Conservation (phyloP, 2,329 filamentous ascomycete genomes). For the Fusarium graminum region DNA sequence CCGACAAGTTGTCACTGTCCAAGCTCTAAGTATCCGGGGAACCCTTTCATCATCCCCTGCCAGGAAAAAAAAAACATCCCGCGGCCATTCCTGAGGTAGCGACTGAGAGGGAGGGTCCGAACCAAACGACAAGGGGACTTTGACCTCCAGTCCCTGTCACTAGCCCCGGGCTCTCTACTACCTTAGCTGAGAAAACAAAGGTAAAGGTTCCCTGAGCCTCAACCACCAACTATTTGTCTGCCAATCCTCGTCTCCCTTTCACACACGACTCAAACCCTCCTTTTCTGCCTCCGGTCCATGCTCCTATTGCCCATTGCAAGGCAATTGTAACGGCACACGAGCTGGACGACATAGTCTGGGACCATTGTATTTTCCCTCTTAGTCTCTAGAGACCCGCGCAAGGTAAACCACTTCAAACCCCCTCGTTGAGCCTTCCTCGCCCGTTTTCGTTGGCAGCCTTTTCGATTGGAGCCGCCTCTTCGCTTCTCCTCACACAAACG, state of each 20-base stretch:
- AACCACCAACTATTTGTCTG: slow-evolving; percentile 52
- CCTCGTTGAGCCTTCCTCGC: slow-evolving; percentile 37
- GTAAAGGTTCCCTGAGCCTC: slow-evolving; percentile 53
- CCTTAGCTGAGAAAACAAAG: slow-evolving; percentile 55
- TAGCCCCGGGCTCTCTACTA: slow-evolving; percentile 17
- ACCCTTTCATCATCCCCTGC: slow-evolving; percentile 10
- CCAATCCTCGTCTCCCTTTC: slow-evolving; percentile 50
- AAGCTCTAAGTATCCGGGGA: slow-evolving; percentile 13
- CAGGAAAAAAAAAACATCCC: slow-evolving; percentile 20
- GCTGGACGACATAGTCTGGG: slow-evolving; percentile 54
- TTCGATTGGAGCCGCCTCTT: slow-evolving; percentile 38
- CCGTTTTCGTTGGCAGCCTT: slow-evolving; percentile 37
- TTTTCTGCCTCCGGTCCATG: slow-evolving; percentile 50
- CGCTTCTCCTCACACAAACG: slow-evolving; percentile 42
- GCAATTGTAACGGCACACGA: slow-evolving; percentile 55
- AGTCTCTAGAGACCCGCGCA: slow-evolving; percentile 40
- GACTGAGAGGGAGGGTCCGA: slow-evolving; percentile 8
- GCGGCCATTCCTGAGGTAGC: slow-evolving; percentile 17
- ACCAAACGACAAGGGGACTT: slow-evolving; percentile 52
- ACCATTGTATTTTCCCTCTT: slow-evolving; percentile 37
- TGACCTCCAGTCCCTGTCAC: slow-evolving; percentile 36
- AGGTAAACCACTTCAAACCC: slow-evolving; percentile 50
- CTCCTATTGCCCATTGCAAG: slow-evolving; percentile 56
- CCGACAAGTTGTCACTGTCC: neutral
- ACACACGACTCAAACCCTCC: slow-evolving; percentile 44